Conservation (phyloP, 352 stramenopile genomes). For the Phytopythium boreale region DNA sequence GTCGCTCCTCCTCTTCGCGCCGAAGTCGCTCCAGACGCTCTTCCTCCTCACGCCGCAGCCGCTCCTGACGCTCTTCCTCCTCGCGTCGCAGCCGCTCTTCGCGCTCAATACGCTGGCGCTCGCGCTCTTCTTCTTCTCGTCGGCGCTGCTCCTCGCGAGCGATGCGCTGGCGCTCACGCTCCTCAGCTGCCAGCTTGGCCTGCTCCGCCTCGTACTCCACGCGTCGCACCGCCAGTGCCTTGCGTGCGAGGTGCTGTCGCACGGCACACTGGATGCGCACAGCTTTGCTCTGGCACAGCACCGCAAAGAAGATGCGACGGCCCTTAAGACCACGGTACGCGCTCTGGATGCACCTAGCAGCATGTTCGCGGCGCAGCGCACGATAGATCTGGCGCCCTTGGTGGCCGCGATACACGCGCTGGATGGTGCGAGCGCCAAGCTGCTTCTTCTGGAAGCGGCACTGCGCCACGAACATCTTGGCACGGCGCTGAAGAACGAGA, state of each 20-base stretch:
- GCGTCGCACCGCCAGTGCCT: conserved; percentile 17
- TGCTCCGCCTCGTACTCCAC: conserved; percentile 11
- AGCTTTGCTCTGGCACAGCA: conserved; percentile 38
- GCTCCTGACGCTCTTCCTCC: conserved; percentile 24
- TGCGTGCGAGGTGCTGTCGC: conserved; percentile 33
- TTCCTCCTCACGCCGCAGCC: conserved; percentile 20
- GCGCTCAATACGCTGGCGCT: conserved; percentile 21
- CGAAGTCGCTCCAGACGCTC: conserved; percentile 11
- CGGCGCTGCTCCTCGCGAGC: conserved; percentile 7
- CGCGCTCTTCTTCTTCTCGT: conserved; percentile 18
- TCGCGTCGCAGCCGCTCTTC: conserved; percentile 10
- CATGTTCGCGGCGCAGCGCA: conserved; percentile 23
- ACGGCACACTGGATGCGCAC: conserved; percentile 49
- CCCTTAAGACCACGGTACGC: conserved; percentile 36
- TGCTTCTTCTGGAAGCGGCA: conserved; percentile 28
- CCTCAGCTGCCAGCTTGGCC: background rate
- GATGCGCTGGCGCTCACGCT: conserved; percentile 25
- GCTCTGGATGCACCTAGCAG: conserved; percentile 46
- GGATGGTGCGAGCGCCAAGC: conserved; percentile 21
- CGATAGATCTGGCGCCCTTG: conserved; percentile 20
- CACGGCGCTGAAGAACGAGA: conserved; percentile 42
- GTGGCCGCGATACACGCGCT: conserved; percentile 37
- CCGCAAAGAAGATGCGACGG: conserved; percentile 27
- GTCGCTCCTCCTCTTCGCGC: conserved; percentile 31
- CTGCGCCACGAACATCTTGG: conserved; percentile 42